phyloP scores from a whole-genome alignment of 73 alveolate species.

The Tetrahymena elliotti region DNA sequence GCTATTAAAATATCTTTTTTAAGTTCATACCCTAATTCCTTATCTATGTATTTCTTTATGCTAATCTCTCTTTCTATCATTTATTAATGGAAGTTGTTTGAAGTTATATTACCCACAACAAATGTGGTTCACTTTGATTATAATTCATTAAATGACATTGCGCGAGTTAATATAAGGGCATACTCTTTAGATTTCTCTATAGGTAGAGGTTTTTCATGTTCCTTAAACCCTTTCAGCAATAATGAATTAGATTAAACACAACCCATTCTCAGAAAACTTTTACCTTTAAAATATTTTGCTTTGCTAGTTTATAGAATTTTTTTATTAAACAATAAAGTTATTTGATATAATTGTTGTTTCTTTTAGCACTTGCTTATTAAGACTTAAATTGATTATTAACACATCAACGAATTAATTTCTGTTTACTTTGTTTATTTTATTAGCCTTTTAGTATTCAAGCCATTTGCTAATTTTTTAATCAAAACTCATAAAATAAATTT shows the following conservation, averaged over 20 bases:
- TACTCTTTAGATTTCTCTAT: not conserved
- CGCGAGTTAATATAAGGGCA: not conserved
- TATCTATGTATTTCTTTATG: not conserved
- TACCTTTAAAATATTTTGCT: not conserved
- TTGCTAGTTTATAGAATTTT: not conserved
- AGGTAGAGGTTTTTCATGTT: not conserved
- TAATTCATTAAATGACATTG: not conserved
- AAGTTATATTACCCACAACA: not conserved
- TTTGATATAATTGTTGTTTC: not conserved
- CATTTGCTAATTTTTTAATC: not conserved
- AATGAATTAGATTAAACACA: not conserved
- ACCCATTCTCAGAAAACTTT: not conserved
- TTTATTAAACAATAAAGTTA: not conserved
- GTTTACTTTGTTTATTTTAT: not conserved
- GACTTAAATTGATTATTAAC: no score
- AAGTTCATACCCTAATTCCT: not conserved
- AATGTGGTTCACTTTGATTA: not conserved
- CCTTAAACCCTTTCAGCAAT: not conserved
- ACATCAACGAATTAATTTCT: not conserved
- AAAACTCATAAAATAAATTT: not conserved
- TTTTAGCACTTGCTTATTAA: not conserved
- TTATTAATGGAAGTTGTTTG: not conserved
- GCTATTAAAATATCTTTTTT: not conserved
- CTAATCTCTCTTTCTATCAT: not conserved
- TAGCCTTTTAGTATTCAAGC: not conserved